Conservation (phyloP, 1,284 basidiomycete genomes). For the Ganoderma lingzhi region DNA sequence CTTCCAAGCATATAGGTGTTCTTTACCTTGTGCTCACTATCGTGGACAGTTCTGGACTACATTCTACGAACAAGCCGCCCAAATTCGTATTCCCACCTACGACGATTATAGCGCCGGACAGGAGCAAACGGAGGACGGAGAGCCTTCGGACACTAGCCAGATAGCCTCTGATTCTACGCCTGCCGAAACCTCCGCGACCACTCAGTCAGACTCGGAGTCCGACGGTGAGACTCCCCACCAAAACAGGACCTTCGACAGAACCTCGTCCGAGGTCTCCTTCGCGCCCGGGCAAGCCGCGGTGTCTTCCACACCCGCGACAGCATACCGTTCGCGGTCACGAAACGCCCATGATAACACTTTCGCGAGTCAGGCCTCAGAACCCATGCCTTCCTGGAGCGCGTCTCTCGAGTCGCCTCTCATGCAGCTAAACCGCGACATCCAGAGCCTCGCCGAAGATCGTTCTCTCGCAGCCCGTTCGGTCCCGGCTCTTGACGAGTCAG, state of each 20-base stretch:
- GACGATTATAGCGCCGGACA: constrained; percentile 68
- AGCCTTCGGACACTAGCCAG: constrained; percentile 29
- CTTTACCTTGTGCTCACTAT: constrained; percentile 3
- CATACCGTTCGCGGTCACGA: constrained; percentile 45
- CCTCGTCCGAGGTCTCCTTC: constrained; percentile 72
- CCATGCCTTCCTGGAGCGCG: constrained; percentile 65
- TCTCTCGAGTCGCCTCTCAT: constrained; percentile 82
- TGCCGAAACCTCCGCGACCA: constrained; percentile 34
- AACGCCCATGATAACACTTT: constrained; percentile 47
- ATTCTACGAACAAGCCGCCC: constrained; percentile 92
- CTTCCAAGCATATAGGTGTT: background rate
- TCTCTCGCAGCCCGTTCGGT: constrained; percentile 34
- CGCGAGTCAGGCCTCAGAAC: constrained; percentile 48
- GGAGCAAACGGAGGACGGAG: constrained; percentile 51
- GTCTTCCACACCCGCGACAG: constrained; percentile 78
- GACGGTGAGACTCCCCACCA: constrained; percentile 31
- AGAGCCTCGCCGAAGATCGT: constrained; percentile 51
- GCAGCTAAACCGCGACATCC: constrained; percentile 73
- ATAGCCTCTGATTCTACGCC: constrained; percentile 17
- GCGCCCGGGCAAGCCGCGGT: constrained; percentile 70
- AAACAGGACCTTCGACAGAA: constrained; percentile 41
- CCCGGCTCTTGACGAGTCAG: constrained; percentile 26
- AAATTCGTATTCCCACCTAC: constrained; percentile 80
- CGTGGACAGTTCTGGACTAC: constrained; percentile 87
- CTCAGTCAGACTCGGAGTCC: constrained; percentile 38